Evolutionary conservation across 805 yeast species (phyloP).

Genomic region (Barnettozyma siamensis): DNA sequence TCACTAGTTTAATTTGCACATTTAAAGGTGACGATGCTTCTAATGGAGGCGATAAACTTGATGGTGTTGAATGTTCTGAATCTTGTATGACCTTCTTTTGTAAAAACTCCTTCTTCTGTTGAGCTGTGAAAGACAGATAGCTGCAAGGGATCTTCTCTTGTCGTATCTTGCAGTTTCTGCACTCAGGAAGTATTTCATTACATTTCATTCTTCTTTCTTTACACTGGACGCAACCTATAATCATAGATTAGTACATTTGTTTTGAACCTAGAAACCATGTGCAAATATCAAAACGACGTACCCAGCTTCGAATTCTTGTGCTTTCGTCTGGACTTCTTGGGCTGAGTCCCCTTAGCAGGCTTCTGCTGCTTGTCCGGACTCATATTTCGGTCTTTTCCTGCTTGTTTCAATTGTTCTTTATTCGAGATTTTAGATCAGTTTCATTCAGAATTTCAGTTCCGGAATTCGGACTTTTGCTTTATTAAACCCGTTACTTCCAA

Average conservation of each 20-base stretch:
- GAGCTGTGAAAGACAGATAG: constrained; percentile 19
- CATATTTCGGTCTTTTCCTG: too few species aligned
- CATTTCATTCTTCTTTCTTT: constrained; percentile 47
- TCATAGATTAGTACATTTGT: too few species aligned
- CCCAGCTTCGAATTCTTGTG: constrained; percentile 29
- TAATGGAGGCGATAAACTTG: constrained; percentile 1
- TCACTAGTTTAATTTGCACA: constrained; percentile 7
- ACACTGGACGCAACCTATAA: constrained; percentile 47
- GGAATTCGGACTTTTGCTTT: too few species aligned
- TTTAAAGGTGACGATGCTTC: constrained; percentile 3
- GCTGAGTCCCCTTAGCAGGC: neutral
- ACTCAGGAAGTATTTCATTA: constrained; percentile 44
- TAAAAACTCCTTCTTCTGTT: constrained; percentile 15
- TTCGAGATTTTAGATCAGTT: too few species aligned
- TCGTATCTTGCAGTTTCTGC: constrained; percentile 36
- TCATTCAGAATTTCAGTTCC: too few species aligned
- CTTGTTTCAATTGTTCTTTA: too few species aligned
- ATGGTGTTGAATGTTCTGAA: neutral
- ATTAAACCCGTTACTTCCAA: too few species aligned
- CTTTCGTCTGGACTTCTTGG: constrained; percentile 19
- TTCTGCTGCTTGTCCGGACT: neutral
- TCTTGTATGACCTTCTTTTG: constrained; percentile 6
- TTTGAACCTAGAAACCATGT: too few species aligned
- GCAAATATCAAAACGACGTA: too few species aligned
- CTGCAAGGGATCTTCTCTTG: constrained; percentile 24